Evolutionary conservation across 2,329 filamentous ascomycete genomes (phyloP), one percentile per base, ranked within the genome.

Genomic region (Aureobasidium leucospermi): DNA sequence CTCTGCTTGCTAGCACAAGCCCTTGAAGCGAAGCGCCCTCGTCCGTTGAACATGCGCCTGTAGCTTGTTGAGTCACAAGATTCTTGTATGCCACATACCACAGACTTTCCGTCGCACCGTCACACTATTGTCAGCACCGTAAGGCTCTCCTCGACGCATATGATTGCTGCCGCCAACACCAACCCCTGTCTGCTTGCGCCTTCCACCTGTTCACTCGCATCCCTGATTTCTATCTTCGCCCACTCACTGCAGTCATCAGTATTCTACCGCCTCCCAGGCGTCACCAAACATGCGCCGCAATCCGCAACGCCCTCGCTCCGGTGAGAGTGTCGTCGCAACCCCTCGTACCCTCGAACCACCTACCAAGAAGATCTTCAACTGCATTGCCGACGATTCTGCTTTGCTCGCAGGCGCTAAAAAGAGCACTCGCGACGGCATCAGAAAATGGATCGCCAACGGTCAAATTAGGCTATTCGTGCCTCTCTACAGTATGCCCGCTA

Each of bases 311-410:
- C 45, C 59, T 32, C 49, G 42, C 13, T 28, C 52, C 11, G 34
- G 28, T 16, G 52, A 56, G 8, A 16, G 19, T 32, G 2, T 19
- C 13, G 36, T 45, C 52, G 42, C 43, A 41, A 39, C 32, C 16
- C 39, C 39, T 43, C 58, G 49, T 42, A 23, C 48, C 36, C 38
- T 56, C 29, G 47, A 60, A 34, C 58, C 58, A 36, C 58, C 51
- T 15, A 43, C 43, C 34, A 74, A 76, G 64, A 79, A 79, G 70
- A 66, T 79, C 60, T 79, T 80, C 74, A 79, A 79, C 71, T 80
- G 78, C 68, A 79, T 80, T 63, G 76, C 79, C 64, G 78, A 80
- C 66, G 78, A 80, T 64, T 77, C 75, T 19, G 78, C 78, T 34
- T 67, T 80, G 63, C 73, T 79, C 59, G 76, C 76, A 42, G 78